A percentile compares a stretch with the other conserved stretches of the same genome.
Evolutionary conservation across 495 filamentous ascomycete species (phyloP).

Genomic region (Saxophila tyrrhenica): DNA sequence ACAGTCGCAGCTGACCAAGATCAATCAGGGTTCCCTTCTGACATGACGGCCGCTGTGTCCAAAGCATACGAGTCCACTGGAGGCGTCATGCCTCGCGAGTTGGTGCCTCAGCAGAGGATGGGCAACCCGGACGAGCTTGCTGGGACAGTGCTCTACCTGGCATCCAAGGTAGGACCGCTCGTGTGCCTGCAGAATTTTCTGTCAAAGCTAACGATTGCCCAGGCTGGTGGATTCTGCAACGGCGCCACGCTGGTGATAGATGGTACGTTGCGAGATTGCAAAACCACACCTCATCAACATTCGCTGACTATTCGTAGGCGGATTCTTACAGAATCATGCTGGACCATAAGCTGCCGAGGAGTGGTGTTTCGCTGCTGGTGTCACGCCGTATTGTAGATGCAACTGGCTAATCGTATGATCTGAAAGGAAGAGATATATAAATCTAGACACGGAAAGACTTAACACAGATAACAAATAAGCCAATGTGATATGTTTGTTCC

Average conservation of each 20-base stretch:
- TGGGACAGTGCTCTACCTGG: constrained; percentile 29
- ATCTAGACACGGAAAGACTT: too few relatives aligned
- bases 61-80: constrained; percentile 11
- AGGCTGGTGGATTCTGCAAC: constrained; percentile 29
- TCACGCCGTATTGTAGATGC: too few relatives aligned
- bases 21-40: constrained; percentile 24
- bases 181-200: not conserved
- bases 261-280: too few relatives aligned
- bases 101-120: constrained; percentile 20
- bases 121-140: constrained; percentile 29
- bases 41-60: constrained; percentile 17
- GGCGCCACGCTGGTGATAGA: constrained; percentile 28
- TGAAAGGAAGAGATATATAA: too few relatives aligned
- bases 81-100: constrained; percentile 15
- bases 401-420: too few relatives aligned
- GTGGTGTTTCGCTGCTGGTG: too few relatives aligned
- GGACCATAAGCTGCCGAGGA: not conserved
- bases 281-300: too few relatives aligned
- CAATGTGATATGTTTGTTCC: too few relatives aligned
- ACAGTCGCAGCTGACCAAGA: too few relatives aligned
- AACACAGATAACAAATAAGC: too few relatives aligned
- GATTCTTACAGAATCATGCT: constrained; percentile 22
- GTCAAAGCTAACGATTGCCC: not conserved
- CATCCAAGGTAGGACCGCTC: constrained; percentile 5
- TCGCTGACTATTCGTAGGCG: too few relatives aligned